Evolutionary conservation across 2,329 filamentous ascomycete species (phyloP).

Genomic region (Madurella fahalii): DNA sequence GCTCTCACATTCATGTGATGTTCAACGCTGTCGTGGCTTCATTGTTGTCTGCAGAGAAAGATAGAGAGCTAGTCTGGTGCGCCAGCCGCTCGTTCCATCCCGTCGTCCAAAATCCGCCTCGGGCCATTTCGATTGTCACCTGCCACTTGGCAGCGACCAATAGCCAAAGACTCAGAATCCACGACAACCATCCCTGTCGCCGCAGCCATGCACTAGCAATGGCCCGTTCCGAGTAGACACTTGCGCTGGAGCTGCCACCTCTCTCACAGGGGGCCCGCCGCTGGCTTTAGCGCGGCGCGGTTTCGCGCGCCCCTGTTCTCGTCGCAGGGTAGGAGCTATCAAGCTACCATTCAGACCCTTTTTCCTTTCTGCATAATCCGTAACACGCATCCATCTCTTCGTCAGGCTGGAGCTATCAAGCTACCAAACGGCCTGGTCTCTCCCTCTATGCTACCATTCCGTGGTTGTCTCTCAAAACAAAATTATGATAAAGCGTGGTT

Average conservation of each 20-base stretch:
- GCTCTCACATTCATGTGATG: background rate
- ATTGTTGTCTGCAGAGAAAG: slow-evolving; percentile 15
- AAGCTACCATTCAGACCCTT: slow-evolving; percentile 47
- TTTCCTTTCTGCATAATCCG: slow-evolving; percentile 28
- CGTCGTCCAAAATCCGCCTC: slow-evolving; percentile 4
- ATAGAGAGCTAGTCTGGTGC: slow-evolving; percentile 1
- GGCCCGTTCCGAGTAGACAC: slow-evolving; percentile 16
- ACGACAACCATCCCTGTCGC: slow-evolving; percentile 12
- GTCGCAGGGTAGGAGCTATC: slow-evolving; percentile 44
- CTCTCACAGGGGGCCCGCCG: background rate
- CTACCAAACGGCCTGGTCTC: slow-evolving; percentile 52
- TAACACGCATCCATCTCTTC: slow-evolving; percentile 28
- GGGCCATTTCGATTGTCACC: slow-evolving; percentile 10
- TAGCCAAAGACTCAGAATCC: slow-evolving; percentile 21
- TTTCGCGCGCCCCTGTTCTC: slow-evolving; percentile 2
- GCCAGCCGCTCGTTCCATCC: slow-evolving; percentile 1
- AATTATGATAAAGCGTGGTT: slow-evolving; percentile 29
- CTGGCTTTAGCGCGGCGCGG: slow-evolving; percentile 14
- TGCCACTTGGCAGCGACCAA: slow-evolving; percentile 29
- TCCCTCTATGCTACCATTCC: slow-evolving; percentile 19
- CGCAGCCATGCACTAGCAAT: slow-evolving; percentile 32
- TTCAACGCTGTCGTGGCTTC: slow-evolving; percentile 14
- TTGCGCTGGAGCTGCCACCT: slow-evolving; percentile 10
- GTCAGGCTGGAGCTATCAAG: slow-evolving; percentile 62
- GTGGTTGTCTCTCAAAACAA: slow-evolving; percentile 25